Percentiles rank a stretch among this genome's conserved stretches.
Evolutionary conservation across 192 early-diverging fungal genomes (phyloP).

Genomic region (Coemansia sp.): DNA sequence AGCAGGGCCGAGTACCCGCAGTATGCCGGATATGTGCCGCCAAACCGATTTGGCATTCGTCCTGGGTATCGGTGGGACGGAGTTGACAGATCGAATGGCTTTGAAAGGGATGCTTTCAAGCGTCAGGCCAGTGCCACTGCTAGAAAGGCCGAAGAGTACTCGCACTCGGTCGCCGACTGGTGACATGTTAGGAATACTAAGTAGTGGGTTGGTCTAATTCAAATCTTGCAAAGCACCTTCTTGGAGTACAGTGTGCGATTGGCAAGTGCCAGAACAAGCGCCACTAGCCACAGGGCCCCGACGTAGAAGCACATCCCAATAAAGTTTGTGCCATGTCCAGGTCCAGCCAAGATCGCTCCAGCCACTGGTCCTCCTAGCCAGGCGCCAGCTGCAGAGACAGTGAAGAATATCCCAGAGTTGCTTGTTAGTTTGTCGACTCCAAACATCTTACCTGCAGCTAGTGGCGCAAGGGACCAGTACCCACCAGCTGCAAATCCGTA

Average conservation of each 20-base stretch:
- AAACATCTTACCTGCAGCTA: slow-evolving; percentile 43
- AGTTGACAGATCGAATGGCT: slow-evolving; percentile 76
- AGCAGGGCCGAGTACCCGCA: slow-evolving; percentile 25
- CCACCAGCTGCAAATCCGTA: slow-evolving; percentile 41
- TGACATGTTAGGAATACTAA: no score
- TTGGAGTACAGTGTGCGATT: slow-evolving; percentile 31
- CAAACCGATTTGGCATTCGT: slow-evolving; percentile 67
- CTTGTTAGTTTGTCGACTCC: slow-evolving; percentile 39
- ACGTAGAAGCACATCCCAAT: slow-evolving; percentile 36
- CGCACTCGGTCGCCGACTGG: slow-evolving; percentile 42
- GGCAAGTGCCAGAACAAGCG: slow-evolving; percentile 11
- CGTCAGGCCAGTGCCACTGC: slow-evolving; percentile 20
- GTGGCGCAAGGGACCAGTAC: slow-evolving; percentile 42
- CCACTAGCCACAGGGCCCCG: slow-evolving; percentile 37
- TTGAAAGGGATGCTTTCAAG: slow-evolving; percentile 56
- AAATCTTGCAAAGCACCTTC: slow-evolving; percentile 8
- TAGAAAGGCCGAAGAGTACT: slow-evolving; percentile 16
- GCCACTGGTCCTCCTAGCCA: slow-evolving; percentile 41
- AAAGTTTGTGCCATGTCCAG: slow-evolving; percentile 24
- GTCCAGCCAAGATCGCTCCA: slow-evolving; percentile 32
- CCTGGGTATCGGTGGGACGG: slow-evolving; percentile 81
- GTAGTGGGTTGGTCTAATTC: no score
- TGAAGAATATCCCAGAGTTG: slow-evolving; percentile 43
- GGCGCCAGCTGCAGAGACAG: slow-evolving; percentile 30
- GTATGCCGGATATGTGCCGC: slow-evolving; percentile 57